Conservation (phyloP, 2,329 filamentous ascomycete species). For the Colletotrichum navitas region DNA sequence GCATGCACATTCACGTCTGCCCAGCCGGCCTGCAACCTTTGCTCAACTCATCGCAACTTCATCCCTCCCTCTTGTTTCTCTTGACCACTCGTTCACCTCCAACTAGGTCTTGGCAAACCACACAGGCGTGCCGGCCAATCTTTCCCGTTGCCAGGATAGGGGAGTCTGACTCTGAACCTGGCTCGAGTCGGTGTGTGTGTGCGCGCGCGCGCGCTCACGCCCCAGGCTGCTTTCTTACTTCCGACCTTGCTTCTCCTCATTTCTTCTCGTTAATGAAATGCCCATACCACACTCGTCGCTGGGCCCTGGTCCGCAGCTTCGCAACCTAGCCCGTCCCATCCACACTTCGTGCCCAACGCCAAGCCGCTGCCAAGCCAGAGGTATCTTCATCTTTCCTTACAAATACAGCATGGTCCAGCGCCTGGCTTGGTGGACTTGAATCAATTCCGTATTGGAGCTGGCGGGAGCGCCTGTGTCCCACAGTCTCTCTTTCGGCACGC, state of each 20-base stretch:
- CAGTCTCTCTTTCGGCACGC: constrained; percentile 29
- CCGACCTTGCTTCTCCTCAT: constrained; percentile 37
- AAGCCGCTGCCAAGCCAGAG: constrained; percentile 30
- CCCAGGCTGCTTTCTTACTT: constrained; percentile 16
- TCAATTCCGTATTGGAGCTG: constrained; percentile 4
- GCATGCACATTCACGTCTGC: constrained; percentile 39
- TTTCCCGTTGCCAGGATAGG: constrained; percentile 9
- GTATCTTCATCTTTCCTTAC: constrained; percentile 25
- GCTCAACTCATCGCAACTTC: constrained; percentile 30
- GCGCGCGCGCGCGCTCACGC: not conserved
- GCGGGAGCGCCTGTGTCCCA: constrained; percentile 20
- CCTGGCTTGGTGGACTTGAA: constrained; percentile 5
- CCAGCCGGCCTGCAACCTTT: constrained; percentile 29
- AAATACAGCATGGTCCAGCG: not conserved
- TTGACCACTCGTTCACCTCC: constrained; percentile 34
- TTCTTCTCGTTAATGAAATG: constrained; percentile 36
- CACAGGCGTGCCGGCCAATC: constrained; percentile 26
- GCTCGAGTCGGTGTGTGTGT: constrained; percentile 28
- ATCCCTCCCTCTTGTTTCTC: constrained; percentile 25
- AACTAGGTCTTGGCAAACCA: constrained; percentile 35
- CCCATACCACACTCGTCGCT: constrained; percentile 13
- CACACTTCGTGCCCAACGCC: constrained; percentile 41
- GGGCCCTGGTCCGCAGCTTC: constrained; percentile 27
- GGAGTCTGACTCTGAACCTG: constrained; percentile 15
- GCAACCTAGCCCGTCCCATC: constrained; percentile 26